Evolutionary conservation across 768 basidiomycete genomes (phyloP).

Genomic region (Panaeolus papilionaceus): DNA sequence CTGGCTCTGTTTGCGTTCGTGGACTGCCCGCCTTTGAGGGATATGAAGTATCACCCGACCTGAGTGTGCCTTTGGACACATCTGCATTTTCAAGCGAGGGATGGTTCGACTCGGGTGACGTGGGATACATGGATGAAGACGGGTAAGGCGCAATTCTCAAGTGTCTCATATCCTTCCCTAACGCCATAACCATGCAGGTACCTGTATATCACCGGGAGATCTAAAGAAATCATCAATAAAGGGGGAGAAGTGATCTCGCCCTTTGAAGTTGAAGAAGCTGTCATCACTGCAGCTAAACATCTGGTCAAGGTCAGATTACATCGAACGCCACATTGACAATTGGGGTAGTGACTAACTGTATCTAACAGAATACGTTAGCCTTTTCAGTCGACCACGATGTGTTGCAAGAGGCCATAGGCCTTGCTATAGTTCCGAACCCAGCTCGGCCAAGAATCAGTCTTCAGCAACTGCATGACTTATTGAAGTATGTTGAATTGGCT

Average conservation of each 20-base stretch:
- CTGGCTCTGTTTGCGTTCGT: slow-evolving; percentile 60
- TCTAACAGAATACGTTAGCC: slow-evolving; percentile 41
- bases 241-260: slow-evolving; percentile 69
- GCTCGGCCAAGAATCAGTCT: slow-evolving; percentile 44
- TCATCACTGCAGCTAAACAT: slow-evolving; percentile 47
- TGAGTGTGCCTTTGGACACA: slow-evolving; percentile 47
- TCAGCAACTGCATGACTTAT: slow-evolving; percentile 46
- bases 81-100: slow-evolving; percentile 55
- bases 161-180: not conserved
- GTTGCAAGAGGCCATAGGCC: slow-evolving; percentile 53
- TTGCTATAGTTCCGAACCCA: slow-evolving; percentile 45
- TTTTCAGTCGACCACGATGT: slow-evolving; percentile 55
- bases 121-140: slow-evolving; percentile 53
- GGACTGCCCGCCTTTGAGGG: slow-evolving; percentile 60
- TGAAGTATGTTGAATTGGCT: slow-evolving; percentile 35
- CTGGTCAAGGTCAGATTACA: slow-evolving; percentile 41
- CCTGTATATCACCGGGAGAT: slow-evolving; percentile 59
- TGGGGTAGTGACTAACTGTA: not conserved
- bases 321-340: not conserved
- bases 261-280: slow-evolving; percentile 65
- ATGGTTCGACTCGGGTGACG: slow-evolving; percentile 60
- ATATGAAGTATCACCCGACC: slow-evolving; percentile 53
- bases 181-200: slow-evolving; percentile 29
- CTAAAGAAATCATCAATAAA: slow-evolving; percentile 66
- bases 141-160: slow-evolving; percentile 34